Base-by-base conservation (phyloP, 176 grass and related monocot species). In the Panicum miliaceum region DNA sequence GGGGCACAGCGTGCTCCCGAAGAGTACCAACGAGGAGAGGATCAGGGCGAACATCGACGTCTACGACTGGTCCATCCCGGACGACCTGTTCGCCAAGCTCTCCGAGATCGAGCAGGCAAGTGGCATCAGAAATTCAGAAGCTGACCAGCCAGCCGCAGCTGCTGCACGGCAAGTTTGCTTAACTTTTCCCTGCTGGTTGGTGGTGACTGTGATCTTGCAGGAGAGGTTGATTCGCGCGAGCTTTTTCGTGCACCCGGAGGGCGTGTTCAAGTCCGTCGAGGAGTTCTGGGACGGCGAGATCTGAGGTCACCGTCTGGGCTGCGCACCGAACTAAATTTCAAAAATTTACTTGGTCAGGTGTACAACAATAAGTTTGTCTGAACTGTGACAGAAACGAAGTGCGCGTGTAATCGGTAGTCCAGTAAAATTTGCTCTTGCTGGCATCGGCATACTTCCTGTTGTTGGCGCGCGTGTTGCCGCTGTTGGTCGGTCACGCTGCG, bases 261-360 rank as follows among this genome's bases (percentile, higher is more conserved):
- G 90, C 60, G 88, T 86, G 51, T 87, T 84, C 59, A 92, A 84
- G 82, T 89, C 82, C 64, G 25, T 90, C 20, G 42, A 95, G 14
- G 93, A 95, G 73, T 25, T 92, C 36, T 95, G 90, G 88, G 90
- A 90, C 52, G 85, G 79, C 66, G 88, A 92, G 64, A 92, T 90
- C 61, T 91, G 66, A 81, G 29, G 29, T 32, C 29, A 32, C 29
- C 29, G 8, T 22, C 53, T 7, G 3, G 15, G 46, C 48, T 51
- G 48, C 48, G 16, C 47, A 51, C 48, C 15, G 48, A 51, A 51
- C 48, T 15, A 18, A 51, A 50, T 50, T 50, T 4, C 46, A 52
- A 52, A 52, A 52, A 52, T 5, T 59, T 78, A 27, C 5, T 8
- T 71, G n/a, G 29, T 27, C 27, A n/a, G 7, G 23, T 2, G 7